phyloP scores from a whole-genome alignment of 2,329 filamentous ascomycete genomes.

The Fusarium clavum region DNA sequence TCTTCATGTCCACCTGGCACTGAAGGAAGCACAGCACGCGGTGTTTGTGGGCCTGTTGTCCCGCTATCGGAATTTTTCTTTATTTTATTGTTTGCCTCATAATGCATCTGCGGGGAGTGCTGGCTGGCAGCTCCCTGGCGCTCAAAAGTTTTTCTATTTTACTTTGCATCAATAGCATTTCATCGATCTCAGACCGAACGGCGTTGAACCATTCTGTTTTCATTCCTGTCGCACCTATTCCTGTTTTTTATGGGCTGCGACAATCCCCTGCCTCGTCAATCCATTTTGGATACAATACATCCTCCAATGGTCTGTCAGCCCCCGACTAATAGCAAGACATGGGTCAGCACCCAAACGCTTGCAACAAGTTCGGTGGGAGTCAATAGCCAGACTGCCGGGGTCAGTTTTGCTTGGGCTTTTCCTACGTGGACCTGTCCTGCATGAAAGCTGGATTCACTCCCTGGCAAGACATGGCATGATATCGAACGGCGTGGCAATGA shows the following conservation, averaged over 20 bases:
- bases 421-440: slow-evolving; percentile 23
- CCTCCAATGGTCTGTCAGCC: slow-evolving; percentile 2
- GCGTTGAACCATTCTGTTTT: slow-evolving; percentile 32
- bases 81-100: slow-evolving; percentile 23
- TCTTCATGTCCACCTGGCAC: slow-evolving; percentile 26
- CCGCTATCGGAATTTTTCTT: neutral
- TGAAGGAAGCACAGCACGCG: slow-evolving; percentile 38
- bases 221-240: slow-evolving; percentile 1
- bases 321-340: slow-evolving; percentile 16
- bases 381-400: slow-evolving; percentile 12
- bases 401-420: slow-evolving; percentile 9
- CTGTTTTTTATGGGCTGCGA: slow-evolving; percentile 7
- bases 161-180: slow-evolving; percentile 37
- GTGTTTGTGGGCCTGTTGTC: slow-evolving; percentile 23
- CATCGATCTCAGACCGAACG: slow-evolving; percentile 26
- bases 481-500: slow-evolving; percentile 24
- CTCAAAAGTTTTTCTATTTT: slow-evolving; percentile 42
- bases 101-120: slow-evolving; percentile 25
- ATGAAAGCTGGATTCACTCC: slow-evolving; percentile 4
- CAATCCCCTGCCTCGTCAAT: slow-evolving; percentile 9
- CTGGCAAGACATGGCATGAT: slow-evolving; percentile 24
- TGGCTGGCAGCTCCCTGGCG: slow-evolving; percentile 33
- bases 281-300: slow-evolving; percentile 4
- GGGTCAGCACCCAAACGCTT: slow-evolving; percentile 12
- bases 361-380: slow-evolving; percentile 8